Evolutionary conservation across 2,329 filamentous ascomycete genomes (phyloP), one percentile per base, ranked within the genome.

Genomic region (Cordyceps militaris): DNA sequence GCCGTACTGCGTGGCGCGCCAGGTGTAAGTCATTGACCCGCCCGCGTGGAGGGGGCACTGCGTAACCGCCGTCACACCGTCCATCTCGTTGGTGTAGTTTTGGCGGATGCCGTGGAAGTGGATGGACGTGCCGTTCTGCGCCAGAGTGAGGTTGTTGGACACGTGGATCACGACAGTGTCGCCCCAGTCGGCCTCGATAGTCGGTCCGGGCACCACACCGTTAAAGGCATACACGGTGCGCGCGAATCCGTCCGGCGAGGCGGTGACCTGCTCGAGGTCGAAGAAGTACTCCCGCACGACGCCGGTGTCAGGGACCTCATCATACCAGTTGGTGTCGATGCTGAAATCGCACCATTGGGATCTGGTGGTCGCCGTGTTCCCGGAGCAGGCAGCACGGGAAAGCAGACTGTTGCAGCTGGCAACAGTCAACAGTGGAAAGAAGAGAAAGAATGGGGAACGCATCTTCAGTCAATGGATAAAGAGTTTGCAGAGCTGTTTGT

Each of bases 81-180:
- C 84, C 53, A 79, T 73, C 58, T 79, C 71, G 62, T 77, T 79
- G 49, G 74, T 80, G 64, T 76, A 71, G 60, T 77, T 72, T 64
- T 87, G 82, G 7, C 80, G 77, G 34, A 87, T 71, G 23, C 83
- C 85, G 63, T 87, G 84, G 71, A 77, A 87, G 65, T 87, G 84
- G 19, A 86, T 79, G 9, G 76, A 76, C 8, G 82, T 86, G 32
- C 83, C 82, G 32, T 51, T 51, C 2, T 26, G 13, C 60, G 87
- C 86, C 9, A 53, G 70, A 1, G 66, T 66, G 66, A 85, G 87
- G 34, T 71, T 79, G 7, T 87, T 76, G 53, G 79, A 79, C 13
- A 84, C 68, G n/a, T 70, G 65, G 5, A 85, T 71, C 13, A 54
- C 40, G 21, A 59, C 43, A 32, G 61, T 71, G 57, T 77, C 73